Evolutionary conservation across 2,329 filamentous ascomycete genomes (phyloP), one percentile per base, ranked within the genome.

Genomic region (Myriosclerotinia duriaeana): DNA sequence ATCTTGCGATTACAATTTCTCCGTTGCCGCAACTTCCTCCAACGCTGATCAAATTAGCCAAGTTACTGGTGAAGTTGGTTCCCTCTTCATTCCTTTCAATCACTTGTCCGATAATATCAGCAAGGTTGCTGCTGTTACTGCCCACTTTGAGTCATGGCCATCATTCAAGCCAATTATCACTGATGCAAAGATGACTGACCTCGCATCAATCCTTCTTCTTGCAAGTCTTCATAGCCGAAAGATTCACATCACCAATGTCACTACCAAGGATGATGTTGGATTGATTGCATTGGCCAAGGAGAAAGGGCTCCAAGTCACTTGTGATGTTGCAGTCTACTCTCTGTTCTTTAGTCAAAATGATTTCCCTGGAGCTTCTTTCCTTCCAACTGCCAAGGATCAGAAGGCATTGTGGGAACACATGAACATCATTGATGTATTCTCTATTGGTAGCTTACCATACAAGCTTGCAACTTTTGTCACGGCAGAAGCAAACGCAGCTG

Each of bases 31-130:
- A 42, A 92, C 90, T 34, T 88, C 88, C 11, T 83, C 83, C 70
- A 93, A 93, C 75, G 85, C 89, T 20, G 86, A 90, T 71, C 88
- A 92, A 78, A 89, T 93, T 75, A 88, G 87, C 74, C 84, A 88
- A 71, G 84, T 93, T 66, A 87, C 87, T 22, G 82, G 84, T 59
- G 89, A 93, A 71, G 90, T 93, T 66, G 91, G 90, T 38, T 92
- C 90, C 26, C 82, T 93, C 53, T 93, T 92, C 80, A 90, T 93
- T 69, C 90, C 90, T 17, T 93, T 93, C 82, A 92, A 93, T 78
- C 85, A 77, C 77, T 80, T 93, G 36, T 90, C 89, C 68, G 90
- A 89, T 72, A 93, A 93, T 77, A 92, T 93, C 77, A 92, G 87
- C 83, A 92, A 92, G 81, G 90, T 93, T 55, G 89, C 90, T 26